Conservation (phyloP, 768 basidiomycete genomes). For the Neoboletus subvelutipes region DNA sequence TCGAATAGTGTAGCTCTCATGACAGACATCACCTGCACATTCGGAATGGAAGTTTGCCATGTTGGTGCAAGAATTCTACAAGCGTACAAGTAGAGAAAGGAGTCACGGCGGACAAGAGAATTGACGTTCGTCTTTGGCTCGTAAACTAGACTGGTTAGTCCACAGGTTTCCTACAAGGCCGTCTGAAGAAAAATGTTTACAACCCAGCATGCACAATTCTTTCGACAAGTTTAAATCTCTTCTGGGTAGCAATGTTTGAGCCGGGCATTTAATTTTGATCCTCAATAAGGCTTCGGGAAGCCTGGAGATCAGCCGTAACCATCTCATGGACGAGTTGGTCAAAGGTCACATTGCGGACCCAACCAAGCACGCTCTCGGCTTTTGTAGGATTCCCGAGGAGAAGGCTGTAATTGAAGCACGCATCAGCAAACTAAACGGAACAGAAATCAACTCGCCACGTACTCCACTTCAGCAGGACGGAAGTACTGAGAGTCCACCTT, state of each 20-base stretch:
- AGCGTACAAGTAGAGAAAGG: not conserved
- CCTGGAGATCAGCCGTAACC: slow-evolving; percentile 80
- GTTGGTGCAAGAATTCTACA: not conserved
- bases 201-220: not conserved
- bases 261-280: slow-evolving; percentile 64
- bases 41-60: not conserved
- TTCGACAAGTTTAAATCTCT: slow-evolving; percentile 1
- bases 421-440: not conserved
- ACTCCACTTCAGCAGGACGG: slow-evolving; percentile 96
- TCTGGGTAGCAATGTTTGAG: not conserved
- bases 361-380: slow-evolving; percentile 84
- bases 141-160: slow-evolving; percentile 4
- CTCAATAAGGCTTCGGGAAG: slow-evolving; percentile 71
- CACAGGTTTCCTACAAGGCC: slow-evolving; percentile 5
- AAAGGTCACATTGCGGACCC: slow-evolving; percentile 87
- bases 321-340: slow-evolving; percentile 87
- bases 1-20: not conserved
- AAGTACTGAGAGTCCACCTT: slow-evolving; percentile 88
- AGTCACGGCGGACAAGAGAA: not conserved
- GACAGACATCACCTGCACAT: too few relatives aligned
- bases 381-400: slow-evolving; percentile 87
- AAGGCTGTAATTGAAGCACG: slow-evolving; percentile 45
- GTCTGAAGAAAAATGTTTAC: not conserved
- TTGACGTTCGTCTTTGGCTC: not conserved
- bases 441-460: slow-evolving; percentile 33